These are phyloP conservation scores for Spizellomyces sp. DNA, from an alignment of 192 early-diverging fungal genomes.

Conservation along the genomic window DNA sequence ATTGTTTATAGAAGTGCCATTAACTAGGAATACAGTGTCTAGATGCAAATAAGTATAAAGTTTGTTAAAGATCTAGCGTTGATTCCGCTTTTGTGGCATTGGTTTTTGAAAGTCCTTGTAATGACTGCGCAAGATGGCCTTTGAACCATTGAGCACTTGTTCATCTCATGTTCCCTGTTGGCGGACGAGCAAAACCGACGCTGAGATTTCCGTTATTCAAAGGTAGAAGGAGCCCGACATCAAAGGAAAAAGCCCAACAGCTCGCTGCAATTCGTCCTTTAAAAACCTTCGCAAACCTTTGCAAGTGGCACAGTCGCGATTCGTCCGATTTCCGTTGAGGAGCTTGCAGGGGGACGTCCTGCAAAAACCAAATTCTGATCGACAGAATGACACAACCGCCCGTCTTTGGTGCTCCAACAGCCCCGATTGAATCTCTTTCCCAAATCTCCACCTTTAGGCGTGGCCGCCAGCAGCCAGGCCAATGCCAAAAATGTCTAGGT, in stretches of 20 bases:
- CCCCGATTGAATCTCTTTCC: constrained; percentile 14
- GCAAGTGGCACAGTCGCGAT: background rate
- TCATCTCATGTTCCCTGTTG: no score
- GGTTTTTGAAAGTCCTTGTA: no score
- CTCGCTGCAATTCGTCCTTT: background rate
- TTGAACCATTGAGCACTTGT: no score
- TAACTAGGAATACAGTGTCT: no score
- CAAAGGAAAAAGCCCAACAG: background rate
- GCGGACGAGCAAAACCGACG: no score
- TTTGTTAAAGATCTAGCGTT: no score
- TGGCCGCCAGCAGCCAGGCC: constrained; percentile 11
- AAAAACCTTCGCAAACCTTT: background rate
- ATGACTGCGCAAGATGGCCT: no score
- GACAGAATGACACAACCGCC: background rate
- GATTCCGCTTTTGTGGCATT: no score
- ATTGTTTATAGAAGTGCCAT: no score
- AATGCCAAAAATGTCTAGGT: constrained; percentile 35
- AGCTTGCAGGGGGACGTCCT: no score
- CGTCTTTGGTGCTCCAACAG: constrained; percentile 11
- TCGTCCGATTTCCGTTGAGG: no score
- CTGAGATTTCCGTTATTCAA: background rate
- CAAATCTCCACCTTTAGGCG: constrained; percentile 15
- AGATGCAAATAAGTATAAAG: no score
- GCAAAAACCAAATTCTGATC: background rate
- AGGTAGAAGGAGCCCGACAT: background rate